These are phyloP conservation scores for Pythium folliculosum DNA, from an alignment of 352 stramenopile species.

Conservation along the genomic window DNA sequence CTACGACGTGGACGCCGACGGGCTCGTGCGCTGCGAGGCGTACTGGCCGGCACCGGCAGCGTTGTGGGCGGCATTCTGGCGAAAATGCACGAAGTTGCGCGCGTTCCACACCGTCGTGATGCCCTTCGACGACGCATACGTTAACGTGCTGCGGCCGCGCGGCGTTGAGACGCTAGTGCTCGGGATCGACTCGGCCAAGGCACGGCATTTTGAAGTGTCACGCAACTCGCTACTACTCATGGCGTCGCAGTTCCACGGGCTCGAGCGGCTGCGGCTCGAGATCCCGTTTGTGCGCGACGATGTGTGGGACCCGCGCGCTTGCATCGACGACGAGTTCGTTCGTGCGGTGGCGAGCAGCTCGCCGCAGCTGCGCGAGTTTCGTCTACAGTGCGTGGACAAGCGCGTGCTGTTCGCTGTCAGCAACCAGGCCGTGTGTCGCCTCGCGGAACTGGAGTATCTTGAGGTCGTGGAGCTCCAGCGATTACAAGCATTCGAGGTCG, in stretches of 20 bases:
- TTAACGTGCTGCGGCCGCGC: background rate
- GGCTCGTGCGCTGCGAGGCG: slow-evolving; percentile 11
- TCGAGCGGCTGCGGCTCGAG: background rate
- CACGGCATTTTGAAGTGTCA: slow-evolving; percentile 10
- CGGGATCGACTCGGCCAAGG: slow-evolving; percentile 18
- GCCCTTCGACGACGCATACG: slow-evolving; percentile 15
- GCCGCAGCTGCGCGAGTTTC: slow-evolving; percentile 13
- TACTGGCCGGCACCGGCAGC: slow-evolving; percentile 12
- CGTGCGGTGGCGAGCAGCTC: background rate
- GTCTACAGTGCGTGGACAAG: slow-evolving; percentile 14
- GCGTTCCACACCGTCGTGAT: slow-evolving; percentile 18
- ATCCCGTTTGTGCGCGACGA: slow-evolving; percentile 6
- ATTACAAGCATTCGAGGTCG: background rate
- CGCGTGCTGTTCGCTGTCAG: slow-evolving; percentile 7
- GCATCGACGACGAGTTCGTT: slow-evolving; percentile 7
- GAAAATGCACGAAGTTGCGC: slow-evolving; percentile 4
- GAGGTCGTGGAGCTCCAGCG: slow-evolving; percentile 15
- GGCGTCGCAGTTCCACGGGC: background rate
- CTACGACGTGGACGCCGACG: slow-evolving; percentile 7
- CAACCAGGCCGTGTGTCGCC: background rate
- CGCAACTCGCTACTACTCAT: background rate
- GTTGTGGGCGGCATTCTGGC: slow-evolving; percentile 13
- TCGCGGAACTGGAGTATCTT: slow-evolving; percentile 4
- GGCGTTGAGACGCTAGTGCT: slow-evolving; percentile 13
- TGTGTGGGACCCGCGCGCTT: slow-evolving; percentile 7